Conservation (phyloP, 768 basidiomycete genomes). For the Leucosporidium yakuticum region DNA sequence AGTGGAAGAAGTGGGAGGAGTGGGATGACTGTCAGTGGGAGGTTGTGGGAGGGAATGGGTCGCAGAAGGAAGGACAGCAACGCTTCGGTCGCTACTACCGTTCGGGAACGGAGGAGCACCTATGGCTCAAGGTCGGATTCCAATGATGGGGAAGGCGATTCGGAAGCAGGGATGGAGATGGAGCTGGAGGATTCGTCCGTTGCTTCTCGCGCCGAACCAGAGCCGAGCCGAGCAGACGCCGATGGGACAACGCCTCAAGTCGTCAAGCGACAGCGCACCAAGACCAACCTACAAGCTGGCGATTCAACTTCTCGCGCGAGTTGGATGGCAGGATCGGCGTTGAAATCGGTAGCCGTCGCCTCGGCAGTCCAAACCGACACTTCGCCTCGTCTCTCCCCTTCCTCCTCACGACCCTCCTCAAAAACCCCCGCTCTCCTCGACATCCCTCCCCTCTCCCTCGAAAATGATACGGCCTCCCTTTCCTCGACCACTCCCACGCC, state of each 20-base stretch:
- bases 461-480: background rate
- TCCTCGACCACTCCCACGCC: background rate
- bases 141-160: background rate
- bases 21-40: background rate
- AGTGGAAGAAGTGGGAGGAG: conserved; percentile 6
- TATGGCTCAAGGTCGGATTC: background rate
- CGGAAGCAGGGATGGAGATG: conserved; percentile 4
- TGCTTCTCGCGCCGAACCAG: background rate
- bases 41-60: background rate
- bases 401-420: background rate
- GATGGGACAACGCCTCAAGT: background rate
- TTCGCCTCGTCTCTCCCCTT: background rate
- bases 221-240: background rate
- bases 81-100: conserved; percentile 13
- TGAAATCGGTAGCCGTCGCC: background rate
- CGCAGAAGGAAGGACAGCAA: background rate
- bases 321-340: background rate
- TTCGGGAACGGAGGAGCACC: background rate
- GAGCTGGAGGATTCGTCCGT: background rate
- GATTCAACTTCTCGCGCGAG: background rate
- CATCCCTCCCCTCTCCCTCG: background rate
- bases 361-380: background rate
- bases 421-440: background rate
- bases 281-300: background rate
- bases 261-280: conserved; percentile 2